These are phyloP conservation scores for Puccinia novopanici DNA, from an alignment of 1,284 basidiomycete genomes.

Conservation along the genomic window DNA sequence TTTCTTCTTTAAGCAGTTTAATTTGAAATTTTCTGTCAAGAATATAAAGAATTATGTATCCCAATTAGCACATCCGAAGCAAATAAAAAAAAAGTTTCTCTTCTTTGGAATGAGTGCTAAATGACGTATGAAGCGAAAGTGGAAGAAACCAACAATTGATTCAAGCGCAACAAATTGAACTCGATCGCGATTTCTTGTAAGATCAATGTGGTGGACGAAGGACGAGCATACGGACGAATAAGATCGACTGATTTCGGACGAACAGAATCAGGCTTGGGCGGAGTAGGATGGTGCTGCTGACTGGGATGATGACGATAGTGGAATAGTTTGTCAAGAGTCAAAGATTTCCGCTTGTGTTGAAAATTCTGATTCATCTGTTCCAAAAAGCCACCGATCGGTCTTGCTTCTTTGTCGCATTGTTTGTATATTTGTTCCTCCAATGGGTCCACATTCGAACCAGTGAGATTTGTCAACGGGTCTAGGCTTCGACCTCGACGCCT, in stretches of 20 bases:
- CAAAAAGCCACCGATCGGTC: neutral
- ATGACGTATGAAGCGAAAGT: neutral
- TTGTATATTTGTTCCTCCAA: neutral
- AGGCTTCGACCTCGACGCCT: neutral
- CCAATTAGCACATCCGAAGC: neutral
- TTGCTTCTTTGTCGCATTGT: neutral
- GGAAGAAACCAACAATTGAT: slow-evolving; percentile 1
- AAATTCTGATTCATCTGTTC: neutral
- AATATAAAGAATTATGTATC: neutral
- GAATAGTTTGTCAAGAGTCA: slow-evolving; percentile 1
- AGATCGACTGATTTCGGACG: too few species aligned
- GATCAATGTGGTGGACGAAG: neutral
- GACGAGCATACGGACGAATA: neutral
- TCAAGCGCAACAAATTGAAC: slow-evolving; percentile 1
- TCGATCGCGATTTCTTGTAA: slow-evolving; percentile 2
- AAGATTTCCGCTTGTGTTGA: neutral
- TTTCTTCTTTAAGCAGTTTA: neutral
- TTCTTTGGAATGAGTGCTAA: neutral
- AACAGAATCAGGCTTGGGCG: neutral
- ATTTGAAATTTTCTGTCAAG: slow-evolving; percentile 12
- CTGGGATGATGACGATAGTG: neutral
- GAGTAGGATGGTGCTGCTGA: neutral
- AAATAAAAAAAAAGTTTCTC: slow-evolving; percentile 1
- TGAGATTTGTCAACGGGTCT: neutral
- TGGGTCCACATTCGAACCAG: neutral